Evolutionary conservation across 306 rosid genomes (phyloP).

Genomic region (Dryas alaskensis): DNA sequence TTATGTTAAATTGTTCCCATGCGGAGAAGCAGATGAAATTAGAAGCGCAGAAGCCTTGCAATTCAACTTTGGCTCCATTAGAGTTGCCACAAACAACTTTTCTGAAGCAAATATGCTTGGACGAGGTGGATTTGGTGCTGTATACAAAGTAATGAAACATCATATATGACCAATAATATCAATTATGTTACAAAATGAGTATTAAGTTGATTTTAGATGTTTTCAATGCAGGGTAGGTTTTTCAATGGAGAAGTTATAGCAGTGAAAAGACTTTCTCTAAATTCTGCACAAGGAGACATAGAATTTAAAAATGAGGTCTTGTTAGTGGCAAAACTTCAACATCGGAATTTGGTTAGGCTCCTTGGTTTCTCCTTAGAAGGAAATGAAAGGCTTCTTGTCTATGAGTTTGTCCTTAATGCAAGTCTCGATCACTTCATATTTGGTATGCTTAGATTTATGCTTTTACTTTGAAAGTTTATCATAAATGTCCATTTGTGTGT

Average conservation of each 20-base stretch:
- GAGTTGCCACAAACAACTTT: conserved; percentile 17
- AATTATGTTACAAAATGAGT: not conserved
- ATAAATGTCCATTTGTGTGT: not conserved
- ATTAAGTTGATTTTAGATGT: not conserved
- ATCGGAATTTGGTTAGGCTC: conserved; percentile 18
- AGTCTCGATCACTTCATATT: conserved; percentile 21
- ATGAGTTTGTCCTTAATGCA: conserved; percentile 15
- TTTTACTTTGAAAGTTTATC: not conserved
- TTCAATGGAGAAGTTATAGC: conserved; percentile 8
- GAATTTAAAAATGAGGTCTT: conserved; percentile 19
- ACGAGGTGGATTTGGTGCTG: conserved; percentile 21
- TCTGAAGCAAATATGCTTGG: conserved; percentile 19
- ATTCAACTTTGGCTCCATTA: conserved; percentile 8
- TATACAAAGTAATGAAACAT: not conserved
- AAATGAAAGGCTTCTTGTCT: conserved; percentile 21
- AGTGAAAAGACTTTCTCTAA: conserved; percentile 5
- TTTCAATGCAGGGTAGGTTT: conserved; percentile 7
- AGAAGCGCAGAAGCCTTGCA: conserved; percentile 16
- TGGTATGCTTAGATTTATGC: not conserved
- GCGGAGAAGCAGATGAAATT: conserved; percentile 13
- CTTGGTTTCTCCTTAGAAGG: conserved; percentile 18
- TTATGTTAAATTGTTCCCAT: not conserved
- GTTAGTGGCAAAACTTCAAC: conserved; percentile 17
- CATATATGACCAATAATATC: not conserved
- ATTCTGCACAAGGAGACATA: conserved; percentile 12